Base-by-base conservation (phyloP, 169 alveolate species). In the Babesia sp. region DNA sequence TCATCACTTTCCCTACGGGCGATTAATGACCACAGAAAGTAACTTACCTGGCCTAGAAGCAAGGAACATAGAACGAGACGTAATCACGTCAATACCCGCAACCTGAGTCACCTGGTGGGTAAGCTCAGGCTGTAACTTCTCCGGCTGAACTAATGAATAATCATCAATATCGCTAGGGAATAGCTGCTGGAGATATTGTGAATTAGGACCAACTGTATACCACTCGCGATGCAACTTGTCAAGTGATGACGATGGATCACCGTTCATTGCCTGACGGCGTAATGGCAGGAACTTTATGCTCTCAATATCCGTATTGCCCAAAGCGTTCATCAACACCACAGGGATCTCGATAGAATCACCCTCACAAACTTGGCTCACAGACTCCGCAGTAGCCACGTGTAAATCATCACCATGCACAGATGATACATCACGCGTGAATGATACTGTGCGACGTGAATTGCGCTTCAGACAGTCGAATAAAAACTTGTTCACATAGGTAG, bases 261-360 rank as follows among this genome's bases (percentile, higher is more conserved):
- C 60, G 37, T 37, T 41, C 28, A 39, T 26, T 11, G 74, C 51
- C 48, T 70, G 71, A 36, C 41, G 55, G 9, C 53, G 70, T 16
- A 79, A 36, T 18, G 84, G 89, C 58, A 63, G 45, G 55, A 81
- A 71, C 61, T 63, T 66, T 34, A 81, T 50, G 46, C 82, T 61
- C 24, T 71, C 57, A 26, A 73, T 64, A 42, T 81, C 75, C 29
- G 80, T 66, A 51, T 66, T 71, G 9, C 89, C 85, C 46, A 71
- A 33, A 4, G 89, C 89, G 69, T 71, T 81, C 54, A 71, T 71
- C 50, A 81, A 67, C 34, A 70, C 72, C 3, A 81, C 64, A 4
- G 89, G 89, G 8, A 81, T 46, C 50, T 81, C 85, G 12, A 81
- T 71, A 22, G 56, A 81, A 48, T 81, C 89, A 3, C 89, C 89